Conservation (phyloP, 441 rosid genomes). For the Sinapis alba region DNA sequence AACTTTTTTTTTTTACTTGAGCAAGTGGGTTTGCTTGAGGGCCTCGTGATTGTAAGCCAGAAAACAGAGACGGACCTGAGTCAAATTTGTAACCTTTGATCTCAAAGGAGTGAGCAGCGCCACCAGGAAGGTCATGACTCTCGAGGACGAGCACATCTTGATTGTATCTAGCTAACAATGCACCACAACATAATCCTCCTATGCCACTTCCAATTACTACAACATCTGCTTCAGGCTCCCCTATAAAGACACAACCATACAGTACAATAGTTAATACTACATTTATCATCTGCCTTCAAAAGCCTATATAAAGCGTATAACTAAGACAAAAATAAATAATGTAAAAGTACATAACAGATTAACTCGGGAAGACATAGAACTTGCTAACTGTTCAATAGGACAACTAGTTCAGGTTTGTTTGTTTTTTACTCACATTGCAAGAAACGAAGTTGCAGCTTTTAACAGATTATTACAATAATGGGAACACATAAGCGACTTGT, state of each 20-base stretch:
- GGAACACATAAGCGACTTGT: background rate
- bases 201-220: constrained; percentile 92
- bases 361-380: background rate
- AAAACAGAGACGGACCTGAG: constrained; percentile 93
- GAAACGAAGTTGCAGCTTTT: background rate
- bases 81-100: constrained; percentile 82
- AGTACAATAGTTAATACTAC: background rate
- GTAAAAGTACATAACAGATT: background rate
- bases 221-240: constrained; percentile 83
- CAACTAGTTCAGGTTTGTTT: constrained; percentile 1
- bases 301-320: background rate
- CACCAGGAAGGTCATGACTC: constrained; percentile 88
- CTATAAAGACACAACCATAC: constrained; percentile 38
- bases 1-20: constrained; percentile 52
- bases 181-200: constrained; percentile 83
- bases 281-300: background rate
- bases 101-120: constrained; percentile 84
- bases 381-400: background rate
- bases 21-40: constrained; percentile 95
- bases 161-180: constrained; percentile 81
- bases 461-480: background rate
- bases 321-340: background rate
- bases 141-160: constrained; percentile 83
- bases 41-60: constrained; percentile 88
- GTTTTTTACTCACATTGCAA: background rate